A percentile compares a stretch with the other conserved stretches of the same genome.
These are phyloP conservation scores for Polygonum aviculare DNA, from an alignment of 148 eudicot genomes.

Conservation along the genomic window DNA sequence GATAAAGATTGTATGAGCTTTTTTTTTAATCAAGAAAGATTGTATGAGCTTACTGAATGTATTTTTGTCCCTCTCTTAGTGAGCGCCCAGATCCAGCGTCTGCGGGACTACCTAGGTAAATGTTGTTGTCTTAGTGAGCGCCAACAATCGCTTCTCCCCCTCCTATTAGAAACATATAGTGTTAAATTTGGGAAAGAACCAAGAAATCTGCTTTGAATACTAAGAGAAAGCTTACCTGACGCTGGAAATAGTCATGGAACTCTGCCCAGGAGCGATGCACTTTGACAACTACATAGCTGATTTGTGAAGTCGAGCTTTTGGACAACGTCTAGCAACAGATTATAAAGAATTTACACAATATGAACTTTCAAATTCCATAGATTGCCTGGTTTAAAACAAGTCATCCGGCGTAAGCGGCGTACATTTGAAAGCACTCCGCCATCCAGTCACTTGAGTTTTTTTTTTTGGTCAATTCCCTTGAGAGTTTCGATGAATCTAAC, in stretches of 20 bases:
- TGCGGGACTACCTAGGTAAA: no score
- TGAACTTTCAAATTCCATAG: background rate
- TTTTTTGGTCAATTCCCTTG: no score
- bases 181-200: background rate
- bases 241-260: conserved; percentile 65
- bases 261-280: conserved; percentile 82
- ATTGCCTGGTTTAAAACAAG: background rate
- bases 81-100: no score
- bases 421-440: no score
- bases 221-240: conserved; percentile 40
- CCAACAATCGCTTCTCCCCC: conserved; percentile 80
- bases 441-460: no score
- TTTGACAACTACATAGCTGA: conserved; percentile 89
- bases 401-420: background rate
- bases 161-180: conserved; percentile 29
- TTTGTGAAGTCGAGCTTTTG: conserved; percentile 24
- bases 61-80: conserved; percentile 68
- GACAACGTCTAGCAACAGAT: background rate
- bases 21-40: no score
- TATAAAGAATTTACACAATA: background rate
- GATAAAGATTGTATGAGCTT: background rate
- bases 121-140: conserved; percentile 90
- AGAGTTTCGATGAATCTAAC: no score
- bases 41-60: conserved; percentile 62
- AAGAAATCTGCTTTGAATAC: background rate